phyloP scores from a whole-genome alignment of 768 basidiomycete genomes.

The Coprinellus aureogranulatus region DNA sequence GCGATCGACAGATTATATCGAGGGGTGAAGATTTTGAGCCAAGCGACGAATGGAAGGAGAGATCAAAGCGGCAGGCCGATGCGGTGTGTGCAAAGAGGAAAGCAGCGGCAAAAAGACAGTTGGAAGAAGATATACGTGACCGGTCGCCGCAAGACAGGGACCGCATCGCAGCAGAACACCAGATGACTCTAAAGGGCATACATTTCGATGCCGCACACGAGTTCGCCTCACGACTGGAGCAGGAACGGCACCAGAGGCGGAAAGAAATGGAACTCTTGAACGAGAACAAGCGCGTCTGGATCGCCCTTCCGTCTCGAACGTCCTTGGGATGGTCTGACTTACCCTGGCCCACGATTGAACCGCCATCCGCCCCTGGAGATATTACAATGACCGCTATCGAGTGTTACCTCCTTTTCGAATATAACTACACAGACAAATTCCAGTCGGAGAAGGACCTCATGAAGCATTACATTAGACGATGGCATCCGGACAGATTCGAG shows the following conservation, averaged over 20 bases:
- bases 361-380: constrained; percentile 57
- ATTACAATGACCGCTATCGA: constrained; percentile 54
- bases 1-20: no score
- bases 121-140: background rate
- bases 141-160: no score
- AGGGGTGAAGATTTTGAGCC: background rate
- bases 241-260: no score
- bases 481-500: constrained; percentile 85
- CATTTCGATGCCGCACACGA: no score
- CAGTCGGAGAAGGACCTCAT: constrained; percentile 66
- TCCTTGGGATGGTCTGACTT: constrained; percentile 63
- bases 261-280: constrained; percentile 56
- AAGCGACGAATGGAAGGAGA: background rate
- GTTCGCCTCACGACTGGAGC: no score
- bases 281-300: constrained; percentile 63
- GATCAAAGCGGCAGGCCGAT: background rate
- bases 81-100: background rate
- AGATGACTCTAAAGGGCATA: no score
- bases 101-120: background rate
- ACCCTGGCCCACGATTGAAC: constrained; percentile 71
- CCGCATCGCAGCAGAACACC: no score
- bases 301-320: constrained; percentile 37
- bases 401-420: constrained; percentile 59
- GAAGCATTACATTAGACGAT: constrained; percentile 69
- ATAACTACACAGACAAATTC: constrained; percentile 53